Evolutionary conservation across 345 rosid genomes (phyloP), one percentile per base, ranked within the genome.

Genomic region (Lepidium africanum): DNA sequence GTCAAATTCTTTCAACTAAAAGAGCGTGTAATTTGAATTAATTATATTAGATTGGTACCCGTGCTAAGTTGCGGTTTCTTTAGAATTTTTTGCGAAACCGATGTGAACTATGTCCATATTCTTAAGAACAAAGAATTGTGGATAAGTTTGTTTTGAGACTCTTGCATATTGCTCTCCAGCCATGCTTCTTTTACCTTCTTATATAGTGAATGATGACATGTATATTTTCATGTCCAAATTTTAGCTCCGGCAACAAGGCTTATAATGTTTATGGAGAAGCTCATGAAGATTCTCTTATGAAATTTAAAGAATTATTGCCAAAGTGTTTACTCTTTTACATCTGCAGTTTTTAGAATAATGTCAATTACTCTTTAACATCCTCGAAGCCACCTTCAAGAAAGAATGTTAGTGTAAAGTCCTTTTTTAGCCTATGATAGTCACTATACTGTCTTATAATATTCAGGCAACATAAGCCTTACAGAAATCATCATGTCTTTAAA

Each of bases 321-420:
- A 27, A 27, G 32, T 4, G 6, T 6, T 27, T 27, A 27, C 32
- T 27, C 32, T 4, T 27, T 27, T 27, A 27, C 32, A 27, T 27
- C 32, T 27, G 6, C 32, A 27, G 32, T 27, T 27, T 27, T 27
- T 27, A 40, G 64, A 48, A 25, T 13, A 50, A 6, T 8, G 56
- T 13, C 16, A 50, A 27, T 27, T 10, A n/a, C n/a, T n/a, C n/a
- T n/a, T n/a, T n/a, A n/a, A 94, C 95, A 21, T 69, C 71, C 69
- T 88, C 95, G 27, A 90, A 77, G 69, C 69, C 83, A 30, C 99
- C 23, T 21, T 21, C 23, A 21, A 21, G 23, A 21, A 21, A 21
- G 1, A 1, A 21, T 21, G 23, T 21, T 1, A 21, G 23, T 2
- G 23, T 1, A 21, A 21, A 21, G 23, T 21, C 23, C 23, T 1